These are phyloP conservation scores for Aurantiochytrium sp. DNA, from an alignment of 108 stramenopile genomes.

Conservation along the genomic window DNA sequence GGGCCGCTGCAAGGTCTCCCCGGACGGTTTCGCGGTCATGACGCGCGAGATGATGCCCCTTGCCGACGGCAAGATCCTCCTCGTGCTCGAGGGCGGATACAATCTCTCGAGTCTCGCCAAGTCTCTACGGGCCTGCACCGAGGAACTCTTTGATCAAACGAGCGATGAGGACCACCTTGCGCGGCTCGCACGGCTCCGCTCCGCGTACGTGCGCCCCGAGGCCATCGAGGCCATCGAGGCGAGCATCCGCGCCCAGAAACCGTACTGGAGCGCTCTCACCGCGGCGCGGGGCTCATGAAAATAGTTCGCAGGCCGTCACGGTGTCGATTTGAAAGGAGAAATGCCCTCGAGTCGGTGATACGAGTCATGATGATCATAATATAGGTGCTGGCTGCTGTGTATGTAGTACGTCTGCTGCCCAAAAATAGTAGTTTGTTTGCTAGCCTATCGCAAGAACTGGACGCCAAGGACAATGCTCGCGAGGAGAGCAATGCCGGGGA, in stretches of 20 bases:
- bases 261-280: background rate
- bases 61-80: slow-evolving; percentile 72
- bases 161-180: background rate
- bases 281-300: too few species aligned
- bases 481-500: background rate
- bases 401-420: too few species aligned
- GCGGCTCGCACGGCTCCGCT: background rate
- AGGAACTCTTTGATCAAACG: background rate
- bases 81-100: slow-evolving; percentile 56
- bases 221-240: background rate
- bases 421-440: too few species aligned
- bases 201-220: background rate
- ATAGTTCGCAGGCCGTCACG: too few species aligned
- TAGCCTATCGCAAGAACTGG: background rate
- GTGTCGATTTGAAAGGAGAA: too few species aligned
- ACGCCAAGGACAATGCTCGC: background rate
- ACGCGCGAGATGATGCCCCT: slow-evolving; percentile 42
- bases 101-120: slow-evolving; percentile 11
- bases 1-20: slow-evolving; percentile 63
- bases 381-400: too few species aligned
- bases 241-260: background rate
- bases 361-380: too few species aligned
- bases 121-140: background rate
- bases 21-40: slow-evolving; percentile 59
- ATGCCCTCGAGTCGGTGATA: too few species aligned